A percentile compares a stretch with the other conserved stretches of the same genome.
Conservation (phyloP, 2,329 filamentous ascomycete species). For the Fusarium sp. region DNA sequence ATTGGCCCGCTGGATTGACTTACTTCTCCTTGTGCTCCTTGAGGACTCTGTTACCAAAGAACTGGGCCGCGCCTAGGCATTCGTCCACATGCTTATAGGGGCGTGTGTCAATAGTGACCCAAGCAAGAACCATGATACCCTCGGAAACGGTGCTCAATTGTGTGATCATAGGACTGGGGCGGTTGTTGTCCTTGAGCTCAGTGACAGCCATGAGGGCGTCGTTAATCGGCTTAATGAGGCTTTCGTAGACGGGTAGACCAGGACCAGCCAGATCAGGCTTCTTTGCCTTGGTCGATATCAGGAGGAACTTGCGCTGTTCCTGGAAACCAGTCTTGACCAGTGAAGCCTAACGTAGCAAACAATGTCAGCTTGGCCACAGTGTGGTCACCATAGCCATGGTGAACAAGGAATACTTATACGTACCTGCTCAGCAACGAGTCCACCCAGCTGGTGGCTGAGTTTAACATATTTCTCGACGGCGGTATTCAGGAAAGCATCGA, state of each 20-base stretch:
- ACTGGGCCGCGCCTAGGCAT: slow-evolving; percentile 84
- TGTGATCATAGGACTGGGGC: slow-evolving; percentile 79
- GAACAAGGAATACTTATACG: slow-evolving; percentile 35
- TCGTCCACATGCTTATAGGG: slow-evolving; percentile 89
- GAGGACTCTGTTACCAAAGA: slow-evolving; percentile 93
- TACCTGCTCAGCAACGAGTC: slow-evolving; percentile 84
- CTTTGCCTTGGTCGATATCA: slow-evolving; percentile 90
- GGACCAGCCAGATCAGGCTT: slow-evolving; percentile 79
- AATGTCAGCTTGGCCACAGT: not conserved
- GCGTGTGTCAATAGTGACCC: slow-evolving; percentile 87
- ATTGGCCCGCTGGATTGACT: slow-evolving; percentile 9
- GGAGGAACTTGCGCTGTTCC: slow-evolving; percentile 87
- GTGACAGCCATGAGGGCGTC: slow-evolving; percentile 82
- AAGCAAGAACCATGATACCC: slow-evolving; percentile 88
- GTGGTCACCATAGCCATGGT: not conserved
- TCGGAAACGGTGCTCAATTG: slow-evolving; percentile 90
- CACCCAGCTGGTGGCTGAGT: slow-evolving; percentile 82
- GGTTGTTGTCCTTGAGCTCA: slow-evolving; percentile 84
- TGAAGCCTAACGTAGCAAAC: slow-evolving; percentile 56
- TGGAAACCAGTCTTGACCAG: slow-evolving; percentile 75
- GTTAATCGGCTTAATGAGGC: slow-evolving; percentile 88
- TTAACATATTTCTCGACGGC: slow-evolving; percentile 83
- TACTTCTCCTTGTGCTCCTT: slow-evolving; percentile 85
- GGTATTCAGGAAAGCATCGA: slow-evolving; percentile 80
- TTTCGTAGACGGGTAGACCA: slow-evolving; percentile 75